phyloP scores from a whole-genome alignment of 495 filamentous ascomycete species.

The Cercophora newfieldiana region DNA sequence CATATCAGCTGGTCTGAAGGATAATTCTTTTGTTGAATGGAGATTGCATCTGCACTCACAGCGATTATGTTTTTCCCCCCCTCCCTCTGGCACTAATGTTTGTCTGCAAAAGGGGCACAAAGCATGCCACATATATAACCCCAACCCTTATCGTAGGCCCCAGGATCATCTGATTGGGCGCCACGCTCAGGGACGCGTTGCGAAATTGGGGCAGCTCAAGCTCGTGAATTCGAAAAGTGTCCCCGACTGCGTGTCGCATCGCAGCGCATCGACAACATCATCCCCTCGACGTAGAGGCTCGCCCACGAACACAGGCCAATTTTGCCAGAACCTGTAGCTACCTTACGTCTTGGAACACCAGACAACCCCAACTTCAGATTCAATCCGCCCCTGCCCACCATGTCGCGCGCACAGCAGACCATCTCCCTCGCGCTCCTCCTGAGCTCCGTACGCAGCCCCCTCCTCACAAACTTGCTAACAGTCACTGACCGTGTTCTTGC shows the following conservation, averaged over 20 bases:
- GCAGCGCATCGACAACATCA: neutral
- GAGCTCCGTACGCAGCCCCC: conserved; percentile 66
- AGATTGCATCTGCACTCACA: too few relatives aligned
- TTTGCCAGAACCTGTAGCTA: neutral
- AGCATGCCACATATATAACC: neutral
- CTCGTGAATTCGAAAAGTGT: conserved; percentile 15
- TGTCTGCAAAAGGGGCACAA: neutral
- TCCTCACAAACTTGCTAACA: neutral
- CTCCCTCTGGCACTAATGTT: neutral
- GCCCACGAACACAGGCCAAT: neutral
- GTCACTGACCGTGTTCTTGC: neutral
- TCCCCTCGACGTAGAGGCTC: neutral
- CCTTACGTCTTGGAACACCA: neutral
- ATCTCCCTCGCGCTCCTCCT: conserved; percentile 82
- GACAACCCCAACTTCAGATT: neutral
- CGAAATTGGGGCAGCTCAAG: conserved; percentile 6
- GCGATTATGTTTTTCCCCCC: too few relatives aligned
- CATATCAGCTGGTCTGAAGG: too few relatives aligned
- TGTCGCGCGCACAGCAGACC: conserved; percentile 94
- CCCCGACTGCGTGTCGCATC: conserved; percentile 12
- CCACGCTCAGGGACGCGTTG: conserved; percentile 7
- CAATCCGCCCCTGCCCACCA: conserved; percentile 34
- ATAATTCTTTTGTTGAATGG: too few relatives aligned
- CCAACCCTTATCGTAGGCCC: neutral
- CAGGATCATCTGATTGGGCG: neutral